Conservation (phyloP, 2,329 filamentous ascomycete species). For the Mycosphaerella sp. region DNA sequence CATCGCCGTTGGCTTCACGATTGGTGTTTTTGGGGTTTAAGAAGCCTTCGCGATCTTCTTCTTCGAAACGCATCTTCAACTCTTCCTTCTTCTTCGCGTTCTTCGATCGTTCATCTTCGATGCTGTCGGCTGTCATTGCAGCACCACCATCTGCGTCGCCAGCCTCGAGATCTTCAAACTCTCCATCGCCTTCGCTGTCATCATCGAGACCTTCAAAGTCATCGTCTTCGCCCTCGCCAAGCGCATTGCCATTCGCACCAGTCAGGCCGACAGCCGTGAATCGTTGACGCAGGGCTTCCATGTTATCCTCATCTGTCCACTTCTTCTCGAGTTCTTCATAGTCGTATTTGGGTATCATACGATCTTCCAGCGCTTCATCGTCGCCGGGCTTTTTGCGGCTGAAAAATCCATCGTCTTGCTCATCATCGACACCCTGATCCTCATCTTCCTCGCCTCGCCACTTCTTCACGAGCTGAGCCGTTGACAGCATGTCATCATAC, state of each 20-base stretch:
- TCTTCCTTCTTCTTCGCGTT: conserved; percentile 94
- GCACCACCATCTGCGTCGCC: conserved; percentile 50
- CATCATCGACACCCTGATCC: conserved; percentile 52
- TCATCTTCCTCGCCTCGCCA: conserved; percentile 66
- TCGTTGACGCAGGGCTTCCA: conserved; percentile 65
- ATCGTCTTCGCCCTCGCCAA: conserved; percentile 48
- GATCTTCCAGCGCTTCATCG: conserved; percentile 57
- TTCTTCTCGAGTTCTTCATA: conserved; percentile 75
- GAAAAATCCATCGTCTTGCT: conserved; percentile 59
- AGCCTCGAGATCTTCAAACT: conserved; percentile 78
- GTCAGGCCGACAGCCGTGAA: conserved; percentile 67
- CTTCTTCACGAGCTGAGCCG: conserved; percentile 65
- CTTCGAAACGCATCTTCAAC: conserved; percentile 86
- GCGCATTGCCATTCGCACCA: conserved; percentile 41
- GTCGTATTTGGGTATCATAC: conserved; percentile 70
- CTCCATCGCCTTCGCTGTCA: conserved; percentile 67
- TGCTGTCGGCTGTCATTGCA: conserved; percentile 7
- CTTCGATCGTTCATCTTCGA: conserved; percentile 66
- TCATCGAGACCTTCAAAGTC: conserved; percentile 44
- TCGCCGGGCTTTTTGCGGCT: conserved; percentile 50
- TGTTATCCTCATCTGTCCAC: conserved; percentile 73
- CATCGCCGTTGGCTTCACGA: conserved; percentile 57
- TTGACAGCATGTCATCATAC: conserved; percentile 74
- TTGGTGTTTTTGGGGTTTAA: conserved; percentile 80
- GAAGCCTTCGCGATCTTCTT: conserved; percentile 96